Base-by-base conservation (phyloP, 345 rosid genomes). In the Angophora floribunda region DNA sequence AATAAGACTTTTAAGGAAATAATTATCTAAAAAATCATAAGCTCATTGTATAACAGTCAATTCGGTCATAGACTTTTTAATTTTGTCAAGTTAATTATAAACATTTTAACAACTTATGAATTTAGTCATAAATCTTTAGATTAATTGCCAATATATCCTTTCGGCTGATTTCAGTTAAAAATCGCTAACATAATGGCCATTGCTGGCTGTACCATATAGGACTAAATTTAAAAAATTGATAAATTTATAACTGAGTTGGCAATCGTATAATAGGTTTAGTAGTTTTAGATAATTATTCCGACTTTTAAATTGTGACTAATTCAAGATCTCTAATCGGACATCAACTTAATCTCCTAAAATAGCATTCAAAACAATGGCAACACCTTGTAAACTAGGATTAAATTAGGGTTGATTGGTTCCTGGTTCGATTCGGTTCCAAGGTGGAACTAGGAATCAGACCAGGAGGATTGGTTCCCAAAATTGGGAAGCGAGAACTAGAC, bases 211-310 rank as follows among this genome's bases (percentile, higher is more conserved):
- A 17, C 36, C 75, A 63, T n/a, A 13, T n/a, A n/a, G 0, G 10
- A 26, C 1, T 61, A 36, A 36, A 36, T 36, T 36, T 36, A 36
- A 36, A 36, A 36, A 36, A 36, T 36, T 36, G 41, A 36, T 36
- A 36, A 36, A 36, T 36, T n/a, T 63, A 6, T 63, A n/a, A 63
- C 9, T n/a, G 6, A 32, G 14, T n/a, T n/a, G 19, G 13, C 1
- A 1, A 0, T 3, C 0, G 0, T 2, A n/a, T 17, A 63, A 63
- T 3, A 13, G 19, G 16, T n/a, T 63, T n/a, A n/a, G 7, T 30
- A 63, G 5, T 7, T 63, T 63, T 13, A 36, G 19, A 63, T 7
- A 61, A 63, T 63, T n/a, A 13, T 63, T n/a, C 32, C 0, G 6
- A n/a, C 19, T 63, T 63, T 1, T 63, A 63, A 36, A n/a, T 63